Evolutionary conservation across 352 stramenopile species (phyloP), one percentile per base, ranked within the genome.

Genomic region (Pythium myriotylum): DNA sequence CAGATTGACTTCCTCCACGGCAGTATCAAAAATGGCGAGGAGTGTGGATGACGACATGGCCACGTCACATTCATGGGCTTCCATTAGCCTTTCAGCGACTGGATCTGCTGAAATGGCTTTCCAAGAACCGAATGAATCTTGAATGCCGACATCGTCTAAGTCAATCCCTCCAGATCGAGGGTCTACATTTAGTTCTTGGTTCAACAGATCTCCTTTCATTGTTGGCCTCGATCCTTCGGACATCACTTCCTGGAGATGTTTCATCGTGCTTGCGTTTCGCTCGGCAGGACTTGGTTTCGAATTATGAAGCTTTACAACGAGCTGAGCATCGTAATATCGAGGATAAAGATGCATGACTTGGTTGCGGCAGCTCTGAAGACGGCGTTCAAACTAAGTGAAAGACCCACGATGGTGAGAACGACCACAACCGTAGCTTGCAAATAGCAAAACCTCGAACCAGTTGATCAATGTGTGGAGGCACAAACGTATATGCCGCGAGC

Each of bases 41-140:
- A 95, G 62, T 5, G 86, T 90, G 1, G 81, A 88, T 2, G 82
- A 84, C 0, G 84, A 82, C 22, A 95, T 74, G 1, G 79, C 81
- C 0, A 92, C 39, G n/a, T 92, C 78, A 29, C 86, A 95, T 16
- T 88, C 65, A 43, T 86, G 76, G 48, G 77, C 55, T 23, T 84
- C 68, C 79, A 94, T 90, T 22, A 95, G 69, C 13, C 73, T 47
- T 26, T 81, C 72, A 0, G 84, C 83, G 2, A 74, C 69, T 3
- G 61, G 17, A 49, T 95, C 86, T 0, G 74, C 67, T 1, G 86
- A 95, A 42, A 92, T 87, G 19, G 70, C 58, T 19, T 39, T 39
- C 64, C 64, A 71, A 3, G 19, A 16, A 12, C 17, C 16, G 27
- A 22, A 26, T 9, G n/a, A n/a, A 4, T 42, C 10, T 7, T 33